These are phyloP conservation scores for Phoma sp. DNA, from an alignment of 2,329 filamentous ascomycete species.

Conservation along the genomic window DNA sequence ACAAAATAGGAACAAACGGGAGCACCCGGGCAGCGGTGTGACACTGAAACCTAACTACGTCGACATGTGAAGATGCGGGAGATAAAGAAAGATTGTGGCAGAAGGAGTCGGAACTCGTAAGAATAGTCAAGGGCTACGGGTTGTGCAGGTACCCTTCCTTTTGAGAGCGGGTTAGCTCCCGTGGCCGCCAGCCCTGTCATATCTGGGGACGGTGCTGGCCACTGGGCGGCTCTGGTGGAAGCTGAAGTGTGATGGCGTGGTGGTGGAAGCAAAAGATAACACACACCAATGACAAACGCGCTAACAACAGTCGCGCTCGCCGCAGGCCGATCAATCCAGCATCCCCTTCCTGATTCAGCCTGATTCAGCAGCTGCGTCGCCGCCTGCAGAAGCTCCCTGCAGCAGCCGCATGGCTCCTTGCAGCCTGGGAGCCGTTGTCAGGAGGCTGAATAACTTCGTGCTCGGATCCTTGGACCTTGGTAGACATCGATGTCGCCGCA, in stretches of 20 bases:
- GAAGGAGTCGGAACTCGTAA: conserved; percentile 18
- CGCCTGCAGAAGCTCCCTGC: conserved; percentile 9
- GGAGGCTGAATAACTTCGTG: neutral
- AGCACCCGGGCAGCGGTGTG: conserved; percentile 38
- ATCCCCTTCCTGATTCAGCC: conserved; percentile 20
- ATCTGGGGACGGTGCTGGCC: conserved; percentile 24
- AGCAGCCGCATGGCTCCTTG: conserved; percentile 26
- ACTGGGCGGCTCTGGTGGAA: conserved; percentile 23
- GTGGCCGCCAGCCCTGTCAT: conserved; percentile 37
- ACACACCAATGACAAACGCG: conserved; percentile 25
- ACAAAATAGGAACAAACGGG: conserved; percentile 33
- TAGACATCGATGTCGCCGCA: neutral
- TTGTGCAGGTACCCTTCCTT: conserved; percentile 44
- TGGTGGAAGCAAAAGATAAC: conserved; percentile 37
- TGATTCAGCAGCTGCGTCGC: conserved; percentile 22
- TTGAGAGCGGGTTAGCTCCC: conserved; percentile 42
- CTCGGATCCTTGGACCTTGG: neutral
- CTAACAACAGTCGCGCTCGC: conserved; percentile 12
- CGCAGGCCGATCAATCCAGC: conserved; percentile 19
- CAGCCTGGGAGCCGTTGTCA: conserved; percentile 9
- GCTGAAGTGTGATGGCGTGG: conserved; percentile 23
- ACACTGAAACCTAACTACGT: conserved; percentile 29
- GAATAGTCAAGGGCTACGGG: conserved; percentile 26
- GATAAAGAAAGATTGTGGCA: conserved; percentile 24
- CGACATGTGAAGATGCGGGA: conserved; percentile 33